These are phyloP conservation scores for Xylaria bambusicola DNA, from an alignment of 495 filamentous ascomycete genomes.

Conservation along the genomic window DNA sequence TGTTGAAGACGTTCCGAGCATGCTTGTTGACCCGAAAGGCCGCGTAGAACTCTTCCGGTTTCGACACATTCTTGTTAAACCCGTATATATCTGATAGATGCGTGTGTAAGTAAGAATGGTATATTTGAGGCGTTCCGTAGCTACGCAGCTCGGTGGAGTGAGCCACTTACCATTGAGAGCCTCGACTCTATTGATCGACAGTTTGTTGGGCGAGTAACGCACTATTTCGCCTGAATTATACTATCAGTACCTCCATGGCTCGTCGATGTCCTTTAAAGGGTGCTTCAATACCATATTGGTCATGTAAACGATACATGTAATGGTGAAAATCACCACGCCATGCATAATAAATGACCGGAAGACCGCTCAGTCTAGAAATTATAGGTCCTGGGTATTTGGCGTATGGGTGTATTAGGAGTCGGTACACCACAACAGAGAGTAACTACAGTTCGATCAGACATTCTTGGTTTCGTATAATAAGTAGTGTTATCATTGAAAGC, in stretches of 20 bases:
- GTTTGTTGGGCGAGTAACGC: not conserved
- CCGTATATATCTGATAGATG: slow-evolving; percentile 6
- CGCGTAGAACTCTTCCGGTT: slow-evolving; percentile 4
- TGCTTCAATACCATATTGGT: slow-evolving; percentile 14
- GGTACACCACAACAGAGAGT: not conserved
- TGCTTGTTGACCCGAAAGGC: slow-evolving; percentile 6
- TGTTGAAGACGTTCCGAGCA: not conserved
- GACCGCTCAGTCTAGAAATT: slow-evolving; percentile 9
- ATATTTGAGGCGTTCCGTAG: too few relatives aligned
- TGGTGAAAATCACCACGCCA: slow-evolving; percentile 14
- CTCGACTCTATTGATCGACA: not conserved
- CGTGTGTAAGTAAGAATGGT: too few relatives aligned
- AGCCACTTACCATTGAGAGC: too few relatives aligned
- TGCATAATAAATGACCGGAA: slow-evolving; percentile 14
- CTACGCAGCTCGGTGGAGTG: too few relatives aligned
- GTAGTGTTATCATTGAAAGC: too few relatives aligned
- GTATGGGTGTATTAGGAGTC: slow-evolving; percentile 11
- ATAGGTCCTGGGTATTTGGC: slow-evolving; percentile 17
- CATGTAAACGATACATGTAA: slow-evolving; percentile 12
- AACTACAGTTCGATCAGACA: too few relatives aligned
- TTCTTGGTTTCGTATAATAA: too few relatives aligned
- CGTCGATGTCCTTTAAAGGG: not conserved
- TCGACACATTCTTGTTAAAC: not conserved
- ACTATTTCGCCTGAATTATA: not conserved
- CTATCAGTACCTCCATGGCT: too few relatives aligned